These are phyloP conservation scores for Auriscalpium vulgare DNA, from an alignment of 768 basidiomycete genomes.

Conservation along the genomic window DNA sequence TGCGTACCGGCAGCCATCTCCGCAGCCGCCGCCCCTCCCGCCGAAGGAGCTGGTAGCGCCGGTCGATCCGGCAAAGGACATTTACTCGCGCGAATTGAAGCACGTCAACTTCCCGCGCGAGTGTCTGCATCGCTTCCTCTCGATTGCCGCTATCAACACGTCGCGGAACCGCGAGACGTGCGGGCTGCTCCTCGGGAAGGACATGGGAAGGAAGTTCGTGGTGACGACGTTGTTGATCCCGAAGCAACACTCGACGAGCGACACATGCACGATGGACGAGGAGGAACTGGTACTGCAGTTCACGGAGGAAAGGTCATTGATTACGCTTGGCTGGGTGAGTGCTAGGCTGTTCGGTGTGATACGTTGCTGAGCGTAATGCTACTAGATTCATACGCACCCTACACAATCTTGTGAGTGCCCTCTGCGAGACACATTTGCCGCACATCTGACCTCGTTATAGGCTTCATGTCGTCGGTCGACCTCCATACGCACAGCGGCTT, in stretches of 20 bases:
- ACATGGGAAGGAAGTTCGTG: constrained; percentile 47
- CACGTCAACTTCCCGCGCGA: constrained; percentile 63
- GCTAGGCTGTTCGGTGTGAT: not conserved
- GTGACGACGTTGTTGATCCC: constrained; percentile 85
- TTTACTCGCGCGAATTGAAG: constrained; percentile 39
- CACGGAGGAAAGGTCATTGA: constrained; percentile 70
- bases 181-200: constrained; percentile 73
- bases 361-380: not conserved
- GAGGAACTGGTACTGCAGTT: constrained; percentile 84
- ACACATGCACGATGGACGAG: constrained; percentile 90
- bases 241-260: constrained; percentile 80
- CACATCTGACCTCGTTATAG: constrained; percentile 24
- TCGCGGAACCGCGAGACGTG: constrained; percentile 77
- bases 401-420: constrained; percentile 70
- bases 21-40: constrained; percentile 23
- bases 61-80: constrained; percentile 25
- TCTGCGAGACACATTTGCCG: not conserved
- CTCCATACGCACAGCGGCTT: constrained; percentile 87
- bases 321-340: constrained; percentile 88
- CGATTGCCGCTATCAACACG: constrained; percentile 75
- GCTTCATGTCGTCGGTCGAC: constrained; percentile 93
- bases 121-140: constrained; percentile 67
- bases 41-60: constrained; percentile 22
- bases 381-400: constrained; percentile 87
- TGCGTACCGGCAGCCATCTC: not conserved